Evolutionary conservation across 495 filamentous ascomycete species (phyloP), one percentile per base, ranked within the genome.

Genomic region (Amniculicola lignicola): DNA sequence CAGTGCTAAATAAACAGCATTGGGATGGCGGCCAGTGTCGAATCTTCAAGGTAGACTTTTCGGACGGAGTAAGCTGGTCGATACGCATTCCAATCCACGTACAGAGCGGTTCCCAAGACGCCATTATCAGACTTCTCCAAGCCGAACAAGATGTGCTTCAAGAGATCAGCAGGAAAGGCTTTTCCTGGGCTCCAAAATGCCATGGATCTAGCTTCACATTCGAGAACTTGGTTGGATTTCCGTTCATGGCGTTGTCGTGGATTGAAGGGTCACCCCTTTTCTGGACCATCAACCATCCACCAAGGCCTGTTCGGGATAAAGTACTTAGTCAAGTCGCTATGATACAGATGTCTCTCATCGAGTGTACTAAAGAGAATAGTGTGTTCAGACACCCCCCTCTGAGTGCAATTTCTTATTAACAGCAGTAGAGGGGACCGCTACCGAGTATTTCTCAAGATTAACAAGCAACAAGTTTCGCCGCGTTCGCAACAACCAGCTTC

Each of bases 11-110:
- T 36, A 6, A 33, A 31, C 39, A 28, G 39, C 25, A 33, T 36
- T 27, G 7, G 3, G 39, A 33, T 38, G 51, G 45, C 25, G 51
- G 51, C n/a, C 25, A 45, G 21, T 46, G 51, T 46, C 45, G 28
- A 23, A 38, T 54, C 39, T 54, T 36, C 51, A 54, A 36, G 25
- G 51, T 44, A 29, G 28, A 54, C 39, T n/a, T 44, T 54, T 29
- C 29, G 51, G 41, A 54, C 51, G 51, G 39, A 22, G 51, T 18
- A 45, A 54, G 38, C 51, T 46, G 38, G 39, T 7, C 51, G 19
- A 25, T 54, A 35, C 36, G 51, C 39, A 35, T 54, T 31, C 38
- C 51, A 33, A 6, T 54, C 9, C 40, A 54, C 28, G 16, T 54
- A 46, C 39, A 46, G n/a, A 45, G 5, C 41, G 31, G 25, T 46